Conservation (phyloP, 2,329 filamentous ascomycete species). For the Alternaria infectoria region DNA sequence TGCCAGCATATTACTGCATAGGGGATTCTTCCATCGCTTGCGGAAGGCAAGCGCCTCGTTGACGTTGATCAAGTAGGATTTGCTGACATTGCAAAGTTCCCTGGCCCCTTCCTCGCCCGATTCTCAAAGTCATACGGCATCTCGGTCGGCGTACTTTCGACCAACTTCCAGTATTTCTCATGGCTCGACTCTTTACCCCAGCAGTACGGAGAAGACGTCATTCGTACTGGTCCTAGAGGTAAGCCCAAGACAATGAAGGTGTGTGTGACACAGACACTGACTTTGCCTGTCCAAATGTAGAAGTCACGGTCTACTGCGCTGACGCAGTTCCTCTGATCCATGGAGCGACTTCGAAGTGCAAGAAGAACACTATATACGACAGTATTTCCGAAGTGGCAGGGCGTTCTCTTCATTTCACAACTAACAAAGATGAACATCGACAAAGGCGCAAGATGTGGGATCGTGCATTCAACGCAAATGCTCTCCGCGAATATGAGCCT, state of each 20-base stretch:
- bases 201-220: conserved; percentile 39
- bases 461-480: conserved; percentile 40
- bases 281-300: conserved; percentile 1
- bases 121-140: conserved; percentile 50
- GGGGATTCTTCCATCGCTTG: conserved; percentile 51
- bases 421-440: conserved; percentile 39
- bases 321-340: conserved; percentile 40
- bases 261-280: background rate
- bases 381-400: conserved; percentile 21
- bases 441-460: conserved; percentile 43
- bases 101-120: conserved; percentile 47
- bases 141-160: conserved; percentile 22
- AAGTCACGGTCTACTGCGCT: conserved; percentile 37
- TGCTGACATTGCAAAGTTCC: conserved; percentile 30
- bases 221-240: conserved; percentile 41
- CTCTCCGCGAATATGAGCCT: conserved; percentile 46
- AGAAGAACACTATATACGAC: conserved; percentile 39
- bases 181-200: conserved; percentile 31
- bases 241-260: background rate
- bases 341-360: conserved; percentile 37
- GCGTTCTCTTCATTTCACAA: conserved; percentile 33
- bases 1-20: conserved; percentile 49
- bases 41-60: conserved; percentile 26
- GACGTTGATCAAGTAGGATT: background rate
- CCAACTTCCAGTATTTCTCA: conserved; percentile 32